Evolutionary conservation across 129 eudicot genomes (phyloP).

Genomic region (Centaurea solstitialis): DNA sequence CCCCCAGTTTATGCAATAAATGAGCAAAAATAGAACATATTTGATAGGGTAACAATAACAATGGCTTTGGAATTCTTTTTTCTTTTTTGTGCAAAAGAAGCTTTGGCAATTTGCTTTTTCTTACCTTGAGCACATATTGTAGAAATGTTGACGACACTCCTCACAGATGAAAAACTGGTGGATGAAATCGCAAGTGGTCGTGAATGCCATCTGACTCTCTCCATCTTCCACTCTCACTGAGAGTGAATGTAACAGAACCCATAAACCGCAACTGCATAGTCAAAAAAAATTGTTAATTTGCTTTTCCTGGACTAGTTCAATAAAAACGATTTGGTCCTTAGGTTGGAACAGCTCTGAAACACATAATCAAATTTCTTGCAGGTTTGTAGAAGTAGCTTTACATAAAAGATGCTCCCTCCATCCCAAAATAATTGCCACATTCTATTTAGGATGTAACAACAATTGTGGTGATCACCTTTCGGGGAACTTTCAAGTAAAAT

Average conservation of each 20-base stretch:
- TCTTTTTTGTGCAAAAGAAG: background rate
- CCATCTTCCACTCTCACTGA: slow-evolving; percentile 93
- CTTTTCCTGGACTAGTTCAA: background rate
- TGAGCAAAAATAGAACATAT: background rate
- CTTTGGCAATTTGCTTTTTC: background rate
- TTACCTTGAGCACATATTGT: slow-evolving; percentile 91
- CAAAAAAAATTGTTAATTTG: background rate
- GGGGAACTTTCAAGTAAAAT: background rate
- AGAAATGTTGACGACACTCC: slow-evolving; percentile 88
- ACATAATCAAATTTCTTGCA: background rate
- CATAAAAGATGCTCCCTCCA: background rate
- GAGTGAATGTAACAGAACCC: slow-evolving; percentile 89
- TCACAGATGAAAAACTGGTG: slow-evolving; percentile 87
- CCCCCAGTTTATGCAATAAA: background rate
- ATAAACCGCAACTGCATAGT: slow-evolving; percentile 85
- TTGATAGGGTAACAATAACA: background rate
- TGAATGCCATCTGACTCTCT: slow-evolving; percentile 82
- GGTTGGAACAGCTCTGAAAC: slow-evolving; percentile 1
- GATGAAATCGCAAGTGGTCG: slow-evolving; percentile 74
- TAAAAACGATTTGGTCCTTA: background rate
- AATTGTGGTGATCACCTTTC: background rate
- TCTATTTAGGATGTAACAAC: background rate
- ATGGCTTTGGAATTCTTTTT: background rate
- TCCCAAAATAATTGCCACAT: background rate
- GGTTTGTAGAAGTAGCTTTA: background rate